phyloP scores from a whole-genome alignment of 306 rosid genomes.

The Amphicarpaea edgeworthii region DNA sequence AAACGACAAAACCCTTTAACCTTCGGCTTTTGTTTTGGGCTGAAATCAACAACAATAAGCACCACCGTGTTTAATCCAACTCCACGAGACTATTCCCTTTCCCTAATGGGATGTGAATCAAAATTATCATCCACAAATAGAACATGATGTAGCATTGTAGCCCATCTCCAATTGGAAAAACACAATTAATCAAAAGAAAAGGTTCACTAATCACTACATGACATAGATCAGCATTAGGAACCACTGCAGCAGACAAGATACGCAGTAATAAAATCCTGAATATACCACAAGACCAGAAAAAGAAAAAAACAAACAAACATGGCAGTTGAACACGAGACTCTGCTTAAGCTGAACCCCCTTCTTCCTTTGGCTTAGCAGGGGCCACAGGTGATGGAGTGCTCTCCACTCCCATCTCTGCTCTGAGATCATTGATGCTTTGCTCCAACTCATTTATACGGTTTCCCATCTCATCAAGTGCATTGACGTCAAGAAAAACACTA shows the following conservation, averaged over 20 bases:
- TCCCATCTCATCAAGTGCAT: constrained; percentile 92
- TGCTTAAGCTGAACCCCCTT: constrained; percentile 64
- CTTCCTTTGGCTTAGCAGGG: constrained; percentile 57
- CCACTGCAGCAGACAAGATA: too few species aligned
- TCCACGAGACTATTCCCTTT: too few species aligned
- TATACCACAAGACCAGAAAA: constrained; percentile 33
- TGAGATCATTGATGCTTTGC: constrained; percentile 76
- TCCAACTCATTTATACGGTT: constrained; percentile 85
- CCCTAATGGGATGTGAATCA: too few species aligned
- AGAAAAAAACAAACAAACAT: neutral
- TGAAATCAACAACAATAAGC: too few species aligned
- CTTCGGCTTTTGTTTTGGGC: too few species aligned
- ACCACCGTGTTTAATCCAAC: too few species aligned
- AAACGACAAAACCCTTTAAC: too few species aligned
- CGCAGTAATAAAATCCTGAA: constrained; percentile 29
- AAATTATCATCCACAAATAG: too few species aligned
- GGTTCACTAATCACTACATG: too few species aligned
- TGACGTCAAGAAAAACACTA: constrained; percentile 60
- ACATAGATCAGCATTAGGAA: too few species aligned
- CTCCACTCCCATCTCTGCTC: constrained; percentile 84
- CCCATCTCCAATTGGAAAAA: constrained; percentile 13
- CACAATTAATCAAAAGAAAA: too few species aligned
- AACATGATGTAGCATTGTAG: constrained; percentile 9
- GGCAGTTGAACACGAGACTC: constrained; percentile 16
- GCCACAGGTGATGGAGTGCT: constrained; percentile 70